A percentile compares a stretch with the other conserved stretches of the same genome.
Evolutionary conservation across 805 yeast genomes (phyloP).

Genomic region (Wickerhamiella brachini): DNA sequence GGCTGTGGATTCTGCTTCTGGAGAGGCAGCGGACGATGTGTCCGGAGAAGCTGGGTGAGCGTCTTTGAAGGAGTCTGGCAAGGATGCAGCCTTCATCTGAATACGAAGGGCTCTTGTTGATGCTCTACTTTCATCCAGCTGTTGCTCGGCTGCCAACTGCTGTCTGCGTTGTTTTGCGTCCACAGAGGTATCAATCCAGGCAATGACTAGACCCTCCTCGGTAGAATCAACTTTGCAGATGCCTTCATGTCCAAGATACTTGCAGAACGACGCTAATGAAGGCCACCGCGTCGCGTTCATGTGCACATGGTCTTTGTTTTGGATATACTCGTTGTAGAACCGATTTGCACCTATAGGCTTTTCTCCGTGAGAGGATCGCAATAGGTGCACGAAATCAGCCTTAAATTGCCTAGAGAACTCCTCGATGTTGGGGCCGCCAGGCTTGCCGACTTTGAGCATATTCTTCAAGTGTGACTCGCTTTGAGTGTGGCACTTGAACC

Average conservation of each 20-base stretch:
- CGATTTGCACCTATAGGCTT: slow-evolving; percentile 66
- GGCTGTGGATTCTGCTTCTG: too few species aligned
- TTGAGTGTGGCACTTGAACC: slow-evolving; percentile 77
- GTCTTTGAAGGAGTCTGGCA: neutral
- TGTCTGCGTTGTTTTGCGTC: neutral
- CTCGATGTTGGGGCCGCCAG: slow-evolving; percentile 33
- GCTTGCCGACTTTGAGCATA: slow-evolving; percentile 34
- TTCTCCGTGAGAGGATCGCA: slow-evolving; percentile 65
- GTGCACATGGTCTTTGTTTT: slow-evolving; percentile 72
- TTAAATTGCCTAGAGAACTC: slow-evolving; percentile 49
- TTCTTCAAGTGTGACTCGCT: slow-evolving; percentile 65
- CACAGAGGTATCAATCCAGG: slow-evolving; percentile 33
- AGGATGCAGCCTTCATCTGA: neutral
- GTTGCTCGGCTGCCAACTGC: neutral
- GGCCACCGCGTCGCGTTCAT: slow-evolving; percentile 81
- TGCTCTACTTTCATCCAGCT: neutral
- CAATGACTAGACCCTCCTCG: slow-evolving; percentile 31
- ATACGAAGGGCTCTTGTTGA: neutral
- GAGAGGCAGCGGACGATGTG: too few species aligned
- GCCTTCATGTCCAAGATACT: slow-evolving; percentile 43
- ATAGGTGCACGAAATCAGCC: slow-evolving; percentile 45
- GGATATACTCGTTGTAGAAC: slow-evolving; percentile 81
- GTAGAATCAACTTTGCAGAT: slow-evolving; percentile 36
- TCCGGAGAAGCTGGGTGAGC: too few species aligned
- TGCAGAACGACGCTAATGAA: slow-evolving; percentile 53